phyloP scores from a whole-genome alignment of 495 filamentous ascomycete genomes.

The Hyaloscypha variabilis region DNA sequence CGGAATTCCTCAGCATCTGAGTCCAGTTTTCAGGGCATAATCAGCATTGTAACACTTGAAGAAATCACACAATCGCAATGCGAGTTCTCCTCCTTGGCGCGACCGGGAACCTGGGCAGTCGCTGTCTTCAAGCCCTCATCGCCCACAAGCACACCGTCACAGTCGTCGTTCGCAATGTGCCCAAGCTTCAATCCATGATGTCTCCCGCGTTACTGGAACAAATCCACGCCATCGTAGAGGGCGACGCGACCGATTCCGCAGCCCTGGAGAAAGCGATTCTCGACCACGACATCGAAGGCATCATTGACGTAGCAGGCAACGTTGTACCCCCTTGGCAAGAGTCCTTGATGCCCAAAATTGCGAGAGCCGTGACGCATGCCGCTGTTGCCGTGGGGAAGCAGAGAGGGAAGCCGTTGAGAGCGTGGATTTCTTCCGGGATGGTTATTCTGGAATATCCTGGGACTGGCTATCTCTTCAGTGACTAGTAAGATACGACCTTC shows the following conservation, averaged over 20 bases:
- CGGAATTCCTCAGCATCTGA: no score
- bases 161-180: slow-evolving; percentile 41
- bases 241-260: slow-evolving; percentile 40
- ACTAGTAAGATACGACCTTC: slow-evolving; percentile 33
- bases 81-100: slow-evolving; percentile 47
- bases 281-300: slow-evolving; percentile 39
- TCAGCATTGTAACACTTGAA: neutral
- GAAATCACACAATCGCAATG: slow-evolving; percentile 30
- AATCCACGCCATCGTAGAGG: slow-evolving; percentile 36
- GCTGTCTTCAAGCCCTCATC: slow-evolving; percentile 43
- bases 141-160: slow-evolving; percentile 41
- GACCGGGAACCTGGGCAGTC: slow-evolving; percentile 45
- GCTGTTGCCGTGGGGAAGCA: slow-evolving; percentile 34
- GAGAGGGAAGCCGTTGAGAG: slow-evolving; percentile 34
- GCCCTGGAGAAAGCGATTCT: slow-evolving; percentile 38
- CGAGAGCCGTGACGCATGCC: slow-evolving; percentile 33
- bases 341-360: slow-evolving; percentile 29
- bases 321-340: slow-evolving; percentile 33
- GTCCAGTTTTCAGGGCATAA: no score
- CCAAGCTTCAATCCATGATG: slow-evolving; percentile 37
- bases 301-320: slow-evolving; percentile 43
- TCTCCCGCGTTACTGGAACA: slow-evolving; percentile 24
- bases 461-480: slow-evolving; percentile 26
- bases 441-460: slow-evolving; percentile 34
- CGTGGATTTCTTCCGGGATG: slow-evolving; percentile 37